Base-by-base conservation (phyloP, 2,329 filamentous ascomycete genomes). In the Xylariaceae sp. region DNA sequence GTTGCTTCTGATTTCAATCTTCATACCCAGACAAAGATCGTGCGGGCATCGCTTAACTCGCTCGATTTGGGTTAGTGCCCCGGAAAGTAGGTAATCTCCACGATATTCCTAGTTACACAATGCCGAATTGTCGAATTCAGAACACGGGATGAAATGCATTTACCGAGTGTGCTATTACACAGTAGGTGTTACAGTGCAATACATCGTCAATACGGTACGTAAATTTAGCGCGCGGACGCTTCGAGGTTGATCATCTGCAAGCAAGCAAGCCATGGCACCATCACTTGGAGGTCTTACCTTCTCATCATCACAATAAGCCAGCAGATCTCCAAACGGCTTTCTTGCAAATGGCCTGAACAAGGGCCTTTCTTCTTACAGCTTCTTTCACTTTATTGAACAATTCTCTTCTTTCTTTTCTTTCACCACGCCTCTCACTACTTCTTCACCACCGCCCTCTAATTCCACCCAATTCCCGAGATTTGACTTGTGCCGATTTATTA, bases 1-100 rank as follows among this genome's bases (percentile, higher is more conserved):
- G 56, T 61, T 60, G 56, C 63, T 58, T 60, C 62, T 65, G 65
- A 67, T 67, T 70, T 70, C 37, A 62, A 62, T 64, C 62, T 48
- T 56, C 56, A 55, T 60, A 49, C 57, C 37, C 64, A 58, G 59
- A 58, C 57, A 55, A 55, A 62, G 57, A 62, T 56, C 60, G 65
- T 71, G 69, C 70, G 69, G 63, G 62, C 66, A 63, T 70, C 69
- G 69, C 69, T 71, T 70, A 71, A 69, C 63, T 69, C 34, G 62
- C 69, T 59, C 53, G 58, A 69, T 71, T n/a, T 0, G 65, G 61
- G 52, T 58, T 71, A 71, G 69, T 45, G 41, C 37, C 37, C 8
- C 37, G 3, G 4, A 5, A 30, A 5, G 23, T 30, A 5, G 23
- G 23, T 30, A 30, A 30, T 30, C 23, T 30, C 5, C 23, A 30